Evolutionary conservation across 83 land plant genomes (phyloP).

Genomic region (Thuja plicata): DNA sequence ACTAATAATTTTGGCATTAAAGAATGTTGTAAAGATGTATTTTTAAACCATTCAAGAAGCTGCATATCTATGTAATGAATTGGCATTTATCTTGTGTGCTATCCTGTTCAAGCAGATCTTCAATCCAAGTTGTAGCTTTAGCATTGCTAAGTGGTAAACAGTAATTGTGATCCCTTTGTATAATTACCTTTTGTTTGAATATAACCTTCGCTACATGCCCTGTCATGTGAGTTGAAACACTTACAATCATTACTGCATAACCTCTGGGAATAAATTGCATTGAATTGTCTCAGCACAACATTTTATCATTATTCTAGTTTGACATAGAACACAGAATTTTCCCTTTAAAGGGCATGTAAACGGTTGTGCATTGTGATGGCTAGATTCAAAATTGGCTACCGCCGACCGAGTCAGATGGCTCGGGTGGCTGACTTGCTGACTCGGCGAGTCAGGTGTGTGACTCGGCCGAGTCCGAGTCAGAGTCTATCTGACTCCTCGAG

Average conservation of each 20-base stretch:
- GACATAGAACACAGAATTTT: background rate
- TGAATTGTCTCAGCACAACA: background rate
- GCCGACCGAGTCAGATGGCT: no score
- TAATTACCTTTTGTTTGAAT: background rate
- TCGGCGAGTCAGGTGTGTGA: no score
- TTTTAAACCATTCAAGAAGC: background rate
- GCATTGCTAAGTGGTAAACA: background rate
- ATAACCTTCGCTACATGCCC: background rate
- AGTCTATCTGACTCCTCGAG: no score
- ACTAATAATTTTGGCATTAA: conserved; percentile 2
- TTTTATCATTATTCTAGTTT: background rate
- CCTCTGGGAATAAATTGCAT: background rate
- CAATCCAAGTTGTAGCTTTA: conserved; percentile 3
- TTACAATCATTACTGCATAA: background rate
- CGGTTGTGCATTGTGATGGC: background rate
- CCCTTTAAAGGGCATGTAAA: background rate
- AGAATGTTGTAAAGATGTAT: background rate
- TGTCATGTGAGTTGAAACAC: background rate
- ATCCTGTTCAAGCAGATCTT: background rate
- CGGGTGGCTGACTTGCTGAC: no score
- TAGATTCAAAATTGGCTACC: no score
- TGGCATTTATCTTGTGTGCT: background rate
- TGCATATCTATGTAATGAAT: conserved; percentile 2
- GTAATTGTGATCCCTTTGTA: conserved; percentile 2
- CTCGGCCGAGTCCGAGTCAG: no score